A percentile compares a stretch with the other conserved stretches of the same genome.
These are phyloP conservation scores for Decorospora gaudefroyi DNA, from an alignment of 2,329 filamentous ascomycete species.

Conservation along the genomic window DNA sequence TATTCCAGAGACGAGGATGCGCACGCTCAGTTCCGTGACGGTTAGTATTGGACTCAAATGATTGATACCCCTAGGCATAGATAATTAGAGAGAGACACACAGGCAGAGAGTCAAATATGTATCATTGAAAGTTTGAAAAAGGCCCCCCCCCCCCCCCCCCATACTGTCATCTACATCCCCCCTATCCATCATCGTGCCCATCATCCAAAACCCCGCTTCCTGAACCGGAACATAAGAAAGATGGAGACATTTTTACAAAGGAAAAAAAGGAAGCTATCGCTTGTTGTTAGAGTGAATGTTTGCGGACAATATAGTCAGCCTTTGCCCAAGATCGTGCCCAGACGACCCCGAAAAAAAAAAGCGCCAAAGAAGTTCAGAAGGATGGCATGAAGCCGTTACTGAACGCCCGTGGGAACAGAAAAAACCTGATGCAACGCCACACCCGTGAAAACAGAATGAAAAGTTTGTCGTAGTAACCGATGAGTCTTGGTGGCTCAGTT, in stretches of 20 bases:
- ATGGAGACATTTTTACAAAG: conserved; percentile 23
- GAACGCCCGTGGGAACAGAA: conserved; percentile 2
- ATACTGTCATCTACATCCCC: background rate
- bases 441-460: too few relatives aligned
- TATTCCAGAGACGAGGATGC: conserved; percentile 50
- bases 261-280: conserved; percentile 23
- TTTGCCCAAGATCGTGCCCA: too few relatives aligned
- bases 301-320: background rate
- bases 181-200: conserved; percentile 6
- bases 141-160: conserved; percentile 9
- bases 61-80: conserved; percentile 4
- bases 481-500: too few relatives aligned
- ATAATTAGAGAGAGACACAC: conserved; percentile 12
- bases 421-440: too few relatives aligned
- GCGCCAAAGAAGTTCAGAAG: background rate
- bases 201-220: conserved; percentile 22
- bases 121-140: conserved; percentile 36
- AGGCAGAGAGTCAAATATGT: conserved; percentile 33
- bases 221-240: conserved; percentile 8
- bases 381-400: conserved; percentile 2
- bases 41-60: conserved; percentile 39
- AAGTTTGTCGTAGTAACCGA: background rate
- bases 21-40: conserved; percentile 40
- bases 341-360: conserved; percentile 3
- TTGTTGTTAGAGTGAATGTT: conserved; percentile 28